Percentiles rank a stretch among this genome's conserved stretches.
Conservation (phyloP, 129 eudicot genomes). For the Flaveria ramosissima region DNA sequence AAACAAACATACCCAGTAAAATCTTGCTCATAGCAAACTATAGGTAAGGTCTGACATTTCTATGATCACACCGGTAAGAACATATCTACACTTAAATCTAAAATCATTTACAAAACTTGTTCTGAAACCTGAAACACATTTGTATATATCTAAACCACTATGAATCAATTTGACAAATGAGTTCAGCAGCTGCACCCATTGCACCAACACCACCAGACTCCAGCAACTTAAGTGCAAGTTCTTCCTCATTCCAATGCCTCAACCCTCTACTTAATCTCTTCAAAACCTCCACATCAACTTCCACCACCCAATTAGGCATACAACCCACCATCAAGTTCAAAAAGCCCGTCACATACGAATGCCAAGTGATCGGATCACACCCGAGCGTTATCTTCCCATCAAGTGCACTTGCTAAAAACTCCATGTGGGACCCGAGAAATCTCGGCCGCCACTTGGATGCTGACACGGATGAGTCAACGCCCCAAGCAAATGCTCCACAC, state of each 20-base stretch:
- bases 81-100: constrained; percentile 40
- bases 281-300: constrained; percentile 65
- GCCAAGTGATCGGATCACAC: constrained; percentile 87
- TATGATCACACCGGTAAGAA: constrained; percentile 5
- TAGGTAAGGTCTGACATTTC: background rate
- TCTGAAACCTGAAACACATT: background rate
- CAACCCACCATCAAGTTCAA: constrained; percentile 74
- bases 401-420: constrained; percentile 74
- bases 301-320: constrained; percentile 71
- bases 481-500: constrained; percentile 84
- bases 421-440: constrained; percentile 68
- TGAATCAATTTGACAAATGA: constrained; percentile 44
- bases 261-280: constrained; percentile 74
- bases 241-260: constrained; percentile 83
- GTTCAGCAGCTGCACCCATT: constrained; percentile 91
- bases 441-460: constrained; percentile 60
- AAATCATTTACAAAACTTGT: constrained; percentile 42
- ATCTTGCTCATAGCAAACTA: too few relatives aligned
- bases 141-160: constrained; percentile 5
- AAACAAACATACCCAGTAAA: too few relatives aligned
- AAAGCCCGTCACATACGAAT: constrained; percentile 71
- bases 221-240: constrained; percentile 71
- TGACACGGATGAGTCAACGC: constrained; percentile 62
- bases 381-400: constrained; percentile 94
- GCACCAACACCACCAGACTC: constrained; percentile 74